Evolutionary conservation across 2,329 filamentous ascomycete species (phyloP).

Genomic region (Fusarium sp.): DNA sequence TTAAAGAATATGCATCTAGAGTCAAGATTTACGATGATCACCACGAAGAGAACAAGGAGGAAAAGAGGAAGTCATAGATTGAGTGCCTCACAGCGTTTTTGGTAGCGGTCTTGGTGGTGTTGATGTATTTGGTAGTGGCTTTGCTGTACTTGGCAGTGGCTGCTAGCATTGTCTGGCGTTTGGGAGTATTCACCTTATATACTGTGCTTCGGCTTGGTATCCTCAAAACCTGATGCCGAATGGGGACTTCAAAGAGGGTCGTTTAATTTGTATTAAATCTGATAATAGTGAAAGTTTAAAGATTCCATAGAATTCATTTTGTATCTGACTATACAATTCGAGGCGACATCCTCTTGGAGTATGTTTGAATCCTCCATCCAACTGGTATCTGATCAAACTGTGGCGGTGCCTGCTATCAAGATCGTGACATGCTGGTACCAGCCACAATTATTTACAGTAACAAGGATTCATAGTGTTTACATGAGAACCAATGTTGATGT

Average conservation of each 20-base stretch:
- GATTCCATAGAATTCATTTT: background rate
- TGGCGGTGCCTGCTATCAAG: background rate
- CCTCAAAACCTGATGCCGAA: conserved; percentile 24
- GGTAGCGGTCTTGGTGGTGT: background rate
- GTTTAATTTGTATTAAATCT: background rate
- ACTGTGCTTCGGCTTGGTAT: conserved; percentile 24
- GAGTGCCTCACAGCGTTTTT: conserved; percentile 14
- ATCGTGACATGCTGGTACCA: background rate
- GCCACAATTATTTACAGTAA: conserved; percentile 13
- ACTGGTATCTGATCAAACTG: background rate
- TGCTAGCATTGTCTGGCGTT: conserved; percentile 40
- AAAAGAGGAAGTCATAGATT: conserved; percentile 36
- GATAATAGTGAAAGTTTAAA: background rate
- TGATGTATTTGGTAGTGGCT: conserved; percentile 5
- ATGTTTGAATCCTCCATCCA: background rate
- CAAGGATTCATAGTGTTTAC: background rate
- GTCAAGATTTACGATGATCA: conserved; percentile 84
- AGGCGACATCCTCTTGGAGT: background rate
- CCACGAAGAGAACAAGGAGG: conserved; percentile 62
- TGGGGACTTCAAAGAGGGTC: conserved; percentile 5
- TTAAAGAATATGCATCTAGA: conserved; percentile 82
- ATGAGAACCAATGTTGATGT: background rate
- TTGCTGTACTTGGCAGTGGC: conserved; percentile 3
- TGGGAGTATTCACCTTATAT: conserved; percentile 30
- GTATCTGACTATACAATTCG: background rate